These are phyloP conservation scores for Torrubiella hemipterigena DNA, from an alignment of 2,329 filamentous ascomycete species.

Conservation along the genomic window DNA sequence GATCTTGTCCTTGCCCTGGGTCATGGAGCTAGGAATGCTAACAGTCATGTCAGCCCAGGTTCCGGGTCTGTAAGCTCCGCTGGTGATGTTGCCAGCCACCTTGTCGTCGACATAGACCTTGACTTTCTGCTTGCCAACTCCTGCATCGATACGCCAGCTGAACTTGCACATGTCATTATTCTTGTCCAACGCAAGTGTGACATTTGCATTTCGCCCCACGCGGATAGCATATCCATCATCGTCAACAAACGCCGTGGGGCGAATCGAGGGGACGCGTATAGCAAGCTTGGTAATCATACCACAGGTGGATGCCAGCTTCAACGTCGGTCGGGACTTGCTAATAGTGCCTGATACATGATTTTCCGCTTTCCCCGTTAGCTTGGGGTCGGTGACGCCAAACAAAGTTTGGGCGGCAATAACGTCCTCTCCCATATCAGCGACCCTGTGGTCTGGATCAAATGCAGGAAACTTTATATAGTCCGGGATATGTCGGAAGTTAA, in stretches of 20 bases:
- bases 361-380: not conserved
- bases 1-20: not conserved
- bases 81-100: not conserved
- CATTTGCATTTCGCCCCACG: not conserved
- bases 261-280: not conserved
- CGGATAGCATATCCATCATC: not conserved
- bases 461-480: not conserved
- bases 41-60: not conserved
- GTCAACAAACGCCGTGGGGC: not conserved
- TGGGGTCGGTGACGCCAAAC: not conserved
- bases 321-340: not conserved
- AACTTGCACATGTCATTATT: not conserved
- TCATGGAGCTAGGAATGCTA: not conserved
- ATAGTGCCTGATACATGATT: not conserved
- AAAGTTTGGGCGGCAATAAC: not conserved
- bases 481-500: not conserved
- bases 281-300: not conserved
- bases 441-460: slow-evolving; percentile 1
- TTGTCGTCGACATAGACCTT: not conserved
- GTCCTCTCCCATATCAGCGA: not conserved
- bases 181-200: not conserved
- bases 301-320: not conserved
- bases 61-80: not conserved
- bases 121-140: not conserved
- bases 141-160: not conserved